A percentile compares a stretch with the other conserved stretches of the same genome.
Conservation (phyloP, 2,329 filamentous ascomycete genomes). For the Paracorniculantispora psalliotae region DNA sequence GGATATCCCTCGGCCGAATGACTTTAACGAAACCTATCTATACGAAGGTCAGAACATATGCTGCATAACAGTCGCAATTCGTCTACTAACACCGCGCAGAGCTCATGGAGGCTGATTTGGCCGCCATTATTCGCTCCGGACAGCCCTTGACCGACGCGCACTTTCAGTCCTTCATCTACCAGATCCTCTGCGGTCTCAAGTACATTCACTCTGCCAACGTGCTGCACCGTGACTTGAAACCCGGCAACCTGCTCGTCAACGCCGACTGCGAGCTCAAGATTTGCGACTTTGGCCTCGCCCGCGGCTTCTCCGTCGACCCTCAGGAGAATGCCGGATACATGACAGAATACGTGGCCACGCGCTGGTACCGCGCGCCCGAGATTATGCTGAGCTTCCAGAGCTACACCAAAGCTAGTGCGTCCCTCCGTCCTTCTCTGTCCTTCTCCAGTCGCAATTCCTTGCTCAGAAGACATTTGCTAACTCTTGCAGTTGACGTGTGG, state of each 20-base stretch:
- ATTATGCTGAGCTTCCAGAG: constrained; percentile 99
- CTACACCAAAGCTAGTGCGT: constrained; percentile 99
- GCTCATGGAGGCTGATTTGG: constrained; percentile 98
- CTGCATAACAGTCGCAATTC: neutral
- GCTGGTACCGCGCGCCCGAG: constrained; percentile 92
- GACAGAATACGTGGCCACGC: constrained; percentile 97
- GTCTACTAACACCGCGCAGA: constrained; percentile 48
- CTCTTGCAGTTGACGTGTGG: constrained; percentile 83
- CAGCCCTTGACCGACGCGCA: constrained; percentile 97
- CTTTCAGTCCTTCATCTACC: constrained; percentile 99
- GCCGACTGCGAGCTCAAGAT: constrained; percentile 99
- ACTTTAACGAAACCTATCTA: constrained; percentile 98
- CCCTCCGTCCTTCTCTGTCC: no score
- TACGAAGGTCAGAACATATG: constrained; percentile 71
- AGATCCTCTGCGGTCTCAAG: constrained; percentile 97
- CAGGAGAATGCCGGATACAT: constrained; percentile 99
- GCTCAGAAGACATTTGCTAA: neutral
- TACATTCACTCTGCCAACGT: constrained; percentile 99
- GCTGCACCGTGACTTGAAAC: constrained; percentile 93
- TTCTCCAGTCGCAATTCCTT: no score
- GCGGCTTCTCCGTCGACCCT: constrained; percentile 94
- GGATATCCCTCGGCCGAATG: constrained; percentile 95
- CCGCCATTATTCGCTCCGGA: constrained; percentile 94
- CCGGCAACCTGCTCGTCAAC: constrained; percentile 94
- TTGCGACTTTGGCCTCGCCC: constrained; percentile 92